Evolutionary conservation across 2,329 filamentous ascomycete species (phyloP).

Genomic region (Penicillium freii): DNA sequence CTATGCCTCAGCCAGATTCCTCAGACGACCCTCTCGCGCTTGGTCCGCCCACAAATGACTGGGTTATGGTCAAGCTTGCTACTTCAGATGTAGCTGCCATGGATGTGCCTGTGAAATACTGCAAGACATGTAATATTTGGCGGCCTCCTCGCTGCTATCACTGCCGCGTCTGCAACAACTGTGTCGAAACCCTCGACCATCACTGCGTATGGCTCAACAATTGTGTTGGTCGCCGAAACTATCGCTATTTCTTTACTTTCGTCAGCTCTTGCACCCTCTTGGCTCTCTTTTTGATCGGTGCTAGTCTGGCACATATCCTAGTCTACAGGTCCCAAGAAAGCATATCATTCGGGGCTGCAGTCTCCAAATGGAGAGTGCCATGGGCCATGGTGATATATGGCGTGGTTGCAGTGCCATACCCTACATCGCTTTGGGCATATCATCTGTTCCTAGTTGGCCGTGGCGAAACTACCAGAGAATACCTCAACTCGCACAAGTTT

Average conservation of each 20-base stretch:
- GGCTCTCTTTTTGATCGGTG: slow-evolving; percentile 70
- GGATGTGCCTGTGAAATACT: slow-evolving; percentile 98
- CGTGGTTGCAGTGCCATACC: slow-evolving; percentile 72
- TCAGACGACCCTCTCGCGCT: slow-evolving; percentile 77
- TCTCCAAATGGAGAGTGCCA: slow-evolving; percentile 70
- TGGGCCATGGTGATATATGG: slow-evolving; percentile 89
- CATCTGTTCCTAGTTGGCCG: slow-evolving; percentile 87
- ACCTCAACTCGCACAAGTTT: slow-evolving; percentile 95
- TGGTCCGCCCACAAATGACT: slow-evolving; percentile 85
- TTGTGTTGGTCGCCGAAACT: slow-evolving; percentile 93
- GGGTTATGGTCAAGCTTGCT: slow-evolving; percentile 84
- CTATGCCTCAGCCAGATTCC: slow-evolving; percentile 72
- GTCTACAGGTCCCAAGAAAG: slow-evolving; percentile 64
- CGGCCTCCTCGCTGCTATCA: slow-evolving; percentile 92
- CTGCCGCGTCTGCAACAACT: slow-evolving; percentile 95
- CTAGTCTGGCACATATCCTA: slow-evolving; percentile 76
- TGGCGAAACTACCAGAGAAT: slow-evolving; percentile 93
- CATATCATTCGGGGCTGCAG: slow-evolving; percentile 66
- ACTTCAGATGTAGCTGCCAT: slow-evolving; percentile 76
- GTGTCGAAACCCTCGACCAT: slow-evolving; percentile 94
- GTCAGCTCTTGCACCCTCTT: slow-evolving; percentile 76
- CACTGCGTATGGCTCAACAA: slow-evolving; percentile 99
- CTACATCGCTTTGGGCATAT: slow-evolving; percentile 78
- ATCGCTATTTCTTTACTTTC: slow-evolving; percentile 96
- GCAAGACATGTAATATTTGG: slow-evolving; percentile 97